These are phyloP conservation scores for Tricholoma matsutake DNA, from an alignment of 768 basidiomycete species.

Conservation along the genomic window DNA sequence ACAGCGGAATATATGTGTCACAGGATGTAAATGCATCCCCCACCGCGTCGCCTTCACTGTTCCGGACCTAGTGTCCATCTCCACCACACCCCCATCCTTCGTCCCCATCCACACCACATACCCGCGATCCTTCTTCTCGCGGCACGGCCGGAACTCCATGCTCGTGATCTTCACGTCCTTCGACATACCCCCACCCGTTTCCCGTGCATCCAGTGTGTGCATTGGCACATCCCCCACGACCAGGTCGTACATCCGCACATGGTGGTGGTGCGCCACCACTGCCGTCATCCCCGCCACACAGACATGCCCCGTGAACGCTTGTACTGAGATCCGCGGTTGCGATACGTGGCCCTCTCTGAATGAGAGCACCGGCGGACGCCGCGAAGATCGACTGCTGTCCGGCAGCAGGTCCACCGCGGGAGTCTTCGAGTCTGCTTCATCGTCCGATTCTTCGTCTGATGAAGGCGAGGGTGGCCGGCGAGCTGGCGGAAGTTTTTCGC, in stretches of 20 bases:
- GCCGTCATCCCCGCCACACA: conserved; percentile 56
- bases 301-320: conserved; percentile 53
- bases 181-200: conserved; percentile 36
- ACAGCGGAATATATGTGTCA: conserved; percentile 75
- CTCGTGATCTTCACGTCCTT: conserved; percentile 74
- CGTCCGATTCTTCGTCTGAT: conserved; percentile 53
- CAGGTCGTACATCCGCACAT: conserved; percentile 64
- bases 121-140: conserved; percentile 47
- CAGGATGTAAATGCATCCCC: conserved; percentile 59
- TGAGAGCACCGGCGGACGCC: conserved; percentile 43
- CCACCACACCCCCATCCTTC: conserved; percentile 84
- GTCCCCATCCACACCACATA: conserved; percentile 82
- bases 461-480: conserved; percentile 45
- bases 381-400: conserved; percentile 66
- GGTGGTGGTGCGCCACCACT: conserved; percentile 55
- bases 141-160: conserved; percentile 70
- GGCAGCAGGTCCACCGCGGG: conserved; percentile 54
- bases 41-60: conserved; percentile 53
- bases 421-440: conserved; percentile 54
- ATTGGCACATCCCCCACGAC: conserved; percentile 42
- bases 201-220: conserved; percentile 57
- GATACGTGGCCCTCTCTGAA: conserved; percentile 34
- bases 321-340: conserved; percentile 54
- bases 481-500: conserved; percentile 66
- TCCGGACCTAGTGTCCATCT: conserved; percentile 71